Conservation (phyloP, 192 early-diverging fungal species). For the Kickxella alabastrina region DNA sequence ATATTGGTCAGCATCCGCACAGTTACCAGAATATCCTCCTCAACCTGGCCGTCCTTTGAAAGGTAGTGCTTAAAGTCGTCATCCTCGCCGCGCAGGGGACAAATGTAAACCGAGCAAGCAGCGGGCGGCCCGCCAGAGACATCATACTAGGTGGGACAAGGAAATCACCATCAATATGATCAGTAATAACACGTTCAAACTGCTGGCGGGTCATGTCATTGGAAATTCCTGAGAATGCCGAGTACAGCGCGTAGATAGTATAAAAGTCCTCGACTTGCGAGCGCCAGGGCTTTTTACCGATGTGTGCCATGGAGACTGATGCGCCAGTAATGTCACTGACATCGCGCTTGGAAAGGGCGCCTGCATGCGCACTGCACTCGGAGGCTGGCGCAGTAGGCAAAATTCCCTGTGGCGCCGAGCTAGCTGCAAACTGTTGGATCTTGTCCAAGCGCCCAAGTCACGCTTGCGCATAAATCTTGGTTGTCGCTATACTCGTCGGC, state of each 20-base stretch:
- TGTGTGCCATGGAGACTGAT: constrained; percentile 30
- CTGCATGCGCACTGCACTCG: neutral
- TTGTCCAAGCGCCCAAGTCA: constrained; percentile 22
- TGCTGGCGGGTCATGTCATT: constrained; percentile 37
- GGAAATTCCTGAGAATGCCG: constrained; percentile 28
- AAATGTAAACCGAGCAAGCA: constrained; percentile 43
- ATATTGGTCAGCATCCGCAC: constrained; percentile 38
- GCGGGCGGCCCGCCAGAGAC: constrained; percentile 18
- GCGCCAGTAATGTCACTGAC: constrained; percentile 20
- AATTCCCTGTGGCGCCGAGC: constrained; percentile 12
- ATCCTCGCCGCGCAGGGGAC: constrained; percentile 38
- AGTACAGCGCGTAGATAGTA: constrained; percentile 33
- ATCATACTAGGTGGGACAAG: constrained; percentile 25
- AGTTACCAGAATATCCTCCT: constrained; percentile 33
- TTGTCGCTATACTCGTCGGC: constrained; percentile 48
- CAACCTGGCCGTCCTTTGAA: constrained; percentile 40
- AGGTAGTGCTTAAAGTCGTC: constrained; percentile 37
- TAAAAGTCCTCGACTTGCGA: constrained; percentile 45
- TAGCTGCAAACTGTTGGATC: constrained; percentile 6
- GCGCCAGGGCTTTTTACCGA: constrained; percentile 36
- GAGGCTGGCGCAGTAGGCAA: neutral
- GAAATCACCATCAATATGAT: constrained; percentile 48
- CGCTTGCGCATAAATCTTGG: constrained; percentile 52
- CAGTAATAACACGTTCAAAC: constrained; percentile 36
- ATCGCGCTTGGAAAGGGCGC: constrained; percentile 11